Conservation (phyloP, 208 protist genomes). For the Crithidia mellificae region DNA sequence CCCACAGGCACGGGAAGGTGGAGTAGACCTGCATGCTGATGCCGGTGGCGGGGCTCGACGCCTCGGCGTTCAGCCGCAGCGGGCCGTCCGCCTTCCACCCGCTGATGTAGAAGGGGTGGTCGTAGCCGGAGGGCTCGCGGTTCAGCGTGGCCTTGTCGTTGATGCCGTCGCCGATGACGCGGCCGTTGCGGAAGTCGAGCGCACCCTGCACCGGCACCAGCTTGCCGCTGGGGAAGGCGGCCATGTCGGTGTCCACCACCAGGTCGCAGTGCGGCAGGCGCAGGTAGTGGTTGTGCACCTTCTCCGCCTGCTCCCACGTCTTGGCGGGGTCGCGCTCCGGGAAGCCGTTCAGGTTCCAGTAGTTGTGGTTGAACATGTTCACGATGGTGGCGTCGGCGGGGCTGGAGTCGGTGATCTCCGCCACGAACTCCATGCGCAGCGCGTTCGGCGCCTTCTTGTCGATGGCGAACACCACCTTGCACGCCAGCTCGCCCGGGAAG, state of each 20-base stretch:
- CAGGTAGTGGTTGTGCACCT: conserved; percentile 46
- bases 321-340: conserved; percentile 19
- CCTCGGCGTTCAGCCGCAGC: conserved; percentile 44
- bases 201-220: conserved; percentile 24
- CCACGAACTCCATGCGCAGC: conserved; percentile 38
- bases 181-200: conserved; percentile 44
- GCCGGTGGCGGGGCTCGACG: conserved; percentile 44
- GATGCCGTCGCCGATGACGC: conserved; percentile 40
- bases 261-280: conserved; percentile 33
- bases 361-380: conserved; percentile 62
- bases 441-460: conserved; percentile 30
- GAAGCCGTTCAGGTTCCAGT: conserved; percentile 77
- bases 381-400: conserved; percentile 50
- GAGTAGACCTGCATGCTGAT: conserved; percentile 67
- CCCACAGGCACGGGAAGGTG: conserved; percentile 62
- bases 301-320: conserved; percentile 24
- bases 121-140: conserved; percentile 55
- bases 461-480: conserved; percentile 48
- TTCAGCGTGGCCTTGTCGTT: conserved; percentile 23
- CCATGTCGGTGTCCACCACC: conserved; percentile 34
- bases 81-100: conserved; percentile 28
- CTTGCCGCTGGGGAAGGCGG: conserved; percentile 42
- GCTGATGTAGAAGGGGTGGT: conserved; percentile 13
- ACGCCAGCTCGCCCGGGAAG: conserved; percentile 42
- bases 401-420: conserved; percentile 43